Evolutionary conservation across 768 basidiomycete species (phyloP).

Genomic region (Pulveroboletus sp.): DNA sequence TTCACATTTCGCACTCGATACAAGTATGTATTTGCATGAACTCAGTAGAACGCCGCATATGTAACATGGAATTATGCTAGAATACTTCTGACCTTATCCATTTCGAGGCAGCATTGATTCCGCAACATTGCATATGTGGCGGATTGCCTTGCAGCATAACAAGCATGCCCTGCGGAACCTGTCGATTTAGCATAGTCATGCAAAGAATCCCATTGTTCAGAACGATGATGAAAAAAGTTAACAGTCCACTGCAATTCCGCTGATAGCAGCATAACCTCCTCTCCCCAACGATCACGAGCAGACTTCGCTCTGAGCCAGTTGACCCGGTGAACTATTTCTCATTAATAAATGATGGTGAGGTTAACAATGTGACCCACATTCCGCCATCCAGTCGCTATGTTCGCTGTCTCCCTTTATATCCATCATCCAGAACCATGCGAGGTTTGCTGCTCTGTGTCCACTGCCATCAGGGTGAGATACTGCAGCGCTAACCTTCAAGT

Average conservation of each 20-base stretch:
- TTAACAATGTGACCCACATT: no score
- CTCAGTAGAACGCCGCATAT: no score
- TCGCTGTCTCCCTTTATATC: background rate
- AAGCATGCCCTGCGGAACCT: background rate
- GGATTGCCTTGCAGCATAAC: background rate
- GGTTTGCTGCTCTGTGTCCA: background rate
- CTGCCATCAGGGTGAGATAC: background rate
- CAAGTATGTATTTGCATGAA: no score
- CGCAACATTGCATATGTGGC: no score
- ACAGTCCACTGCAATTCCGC: background rate
- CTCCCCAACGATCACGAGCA: background rate
- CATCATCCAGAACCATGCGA: background rate
- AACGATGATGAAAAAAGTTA: background rate
- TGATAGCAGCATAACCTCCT: background rate
- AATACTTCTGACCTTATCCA: no score
- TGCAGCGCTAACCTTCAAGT: background rate
- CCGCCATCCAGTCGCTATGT: background rate
- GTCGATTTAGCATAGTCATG: background rate
- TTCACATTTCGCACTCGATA: no score
- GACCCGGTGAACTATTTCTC: background rate
- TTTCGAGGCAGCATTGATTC: no score
- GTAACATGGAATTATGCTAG: no score
- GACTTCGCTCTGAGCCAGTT: background rate
- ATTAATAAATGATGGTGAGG: no score
- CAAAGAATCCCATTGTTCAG: no score